These are phyloP conservation scores for Lathyrus tuberosus DNA, from an alignment of 306 rosid species.

Conservation along the genomic window DNA sequence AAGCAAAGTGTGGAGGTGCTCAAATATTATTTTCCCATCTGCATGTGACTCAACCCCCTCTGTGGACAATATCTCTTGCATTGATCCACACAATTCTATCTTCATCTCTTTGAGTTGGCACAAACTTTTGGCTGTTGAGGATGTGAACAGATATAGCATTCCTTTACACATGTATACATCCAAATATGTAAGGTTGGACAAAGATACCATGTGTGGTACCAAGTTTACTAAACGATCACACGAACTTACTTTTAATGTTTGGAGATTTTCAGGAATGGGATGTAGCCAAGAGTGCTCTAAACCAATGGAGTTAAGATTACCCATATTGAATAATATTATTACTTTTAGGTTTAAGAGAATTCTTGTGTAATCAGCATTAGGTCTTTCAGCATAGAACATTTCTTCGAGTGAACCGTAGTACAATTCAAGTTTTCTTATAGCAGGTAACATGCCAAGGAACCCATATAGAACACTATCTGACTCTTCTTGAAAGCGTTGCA, in stretches of 20 bases:
- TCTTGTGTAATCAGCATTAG: neutral
- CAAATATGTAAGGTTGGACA: slow-evolving; percentile 27
- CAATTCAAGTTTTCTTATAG: slow-evolving; percentile 12
- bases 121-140: slow-evolving; percentile 36
- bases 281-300: slow-evolving; percentile 34
- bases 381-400: slow-evolving; percentile 28
- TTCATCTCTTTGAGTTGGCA: neutral
- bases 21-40: neutral
- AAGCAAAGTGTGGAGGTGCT: neutral
- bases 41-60: neutral
- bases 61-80: slow-evolving; percentile 17
- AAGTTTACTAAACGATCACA: neutral
- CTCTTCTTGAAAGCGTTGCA: neutral
- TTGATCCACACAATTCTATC: slow-evolving; percentile 2
- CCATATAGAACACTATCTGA: neutral
- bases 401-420: neutral
- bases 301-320: slow-evolving; percentile 27
- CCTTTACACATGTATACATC: rapidly evolving
- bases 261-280: neutral
- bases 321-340: neutral
- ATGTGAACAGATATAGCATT: slow-evolving; percentile 3
- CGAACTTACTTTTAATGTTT: neutral
- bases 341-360: slow-evolving; percentile 18
- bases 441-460: slow-evolving; percentile 18
- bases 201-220: neutral